A percentile compares a stretch with the other conserved stretches of the same genome.
Evolutionary conservation across 331 rosid genomes (phyloP).

Genomic region (Erythrophleum ivorense): DNA sequence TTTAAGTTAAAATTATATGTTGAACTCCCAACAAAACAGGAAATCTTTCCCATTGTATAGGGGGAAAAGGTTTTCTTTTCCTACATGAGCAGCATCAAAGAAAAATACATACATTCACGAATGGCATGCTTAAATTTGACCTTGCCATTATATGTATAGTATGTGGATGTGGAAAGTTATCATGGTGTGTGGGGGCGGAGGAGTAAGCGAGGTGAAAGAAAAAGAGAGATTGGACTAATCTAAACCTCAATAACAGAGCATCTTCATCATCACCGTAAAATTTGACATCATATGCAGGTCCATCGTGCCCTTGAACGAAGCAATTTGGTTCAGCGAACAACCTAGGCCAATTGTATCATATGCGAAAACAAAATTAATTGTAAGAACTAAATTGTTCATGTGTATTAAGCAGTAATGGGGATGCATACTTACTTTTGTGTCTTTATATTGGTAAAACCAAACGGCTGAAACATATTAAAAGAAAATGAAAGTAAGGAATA

Average conservation of each 20-base stretch:
- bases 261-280: constrained; percentile 72
- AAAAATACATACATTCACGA: neutral
- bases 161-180: neutral
- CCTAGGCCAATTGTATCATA: constrained; percentile 53
- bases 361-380: constrained; percentile 37
- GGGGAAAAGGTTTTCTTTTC: neutral
- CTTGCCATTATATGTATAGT: neutral
- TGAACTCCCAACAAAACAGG: neutral
- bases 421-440: constrained; percentile 56
- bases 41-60: constrained; percentile 1
- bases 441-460: constrained; percentile 51
- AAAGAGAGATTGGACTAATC: constrained; percentile 26
- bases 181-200: neutral
- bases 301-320: constrained; percentile 77
- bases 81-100: neutral
- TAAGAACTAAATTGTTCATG: neutral
- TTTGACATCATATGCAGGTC: constrained; percentile 85
- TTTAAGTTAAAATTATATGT: neutral
- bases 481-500: neutral
- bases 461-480: constrained; percentile 57
- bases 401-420: neutral
- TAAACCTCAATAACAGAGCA: constrained; percentile 75
- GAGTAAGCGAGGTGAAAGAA: neutral
- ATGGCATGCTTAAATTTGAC: neutral
- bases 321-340: constrained; percentile 69